These are phyloP conservation scores for Rubroboletus satanas DNA, from an alignment of 768 basidiomycete species.

Conservation along the genomic window DNA sequence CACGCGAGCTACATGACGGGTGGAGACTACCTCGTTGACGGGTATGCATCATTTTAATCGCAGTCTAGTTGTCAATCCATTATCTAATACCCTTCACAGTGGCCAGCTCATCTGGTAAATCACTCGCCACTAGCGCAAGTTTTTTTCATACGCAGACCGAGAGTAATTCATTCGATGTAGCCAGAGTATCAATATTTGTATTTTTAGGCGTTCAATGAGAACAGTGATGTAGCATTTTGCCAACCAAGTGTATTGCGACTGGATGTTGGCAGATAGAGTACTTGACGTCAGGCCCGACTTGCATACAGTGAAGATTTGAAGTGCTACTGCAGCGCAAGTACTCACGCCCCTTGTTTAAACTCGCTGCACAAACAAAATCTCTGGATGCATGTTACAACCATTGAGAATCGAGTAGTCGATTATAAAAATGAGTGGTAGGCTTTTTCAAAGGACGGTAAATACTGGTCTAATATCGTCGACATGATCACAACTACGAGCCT, in stretches of 20 bases:
- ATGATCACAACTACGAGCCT: too few species aligned
- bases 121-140: background rate
- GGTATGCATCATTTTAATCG: conserved; percentile 33
- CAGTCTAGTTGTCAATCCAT: accelerated
- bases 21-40: conserved; percentile 53
- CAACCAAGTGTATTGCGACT: background rate
- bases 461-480: too few species aligned
- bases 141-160: too few species aligned
- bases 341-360: too few species aligned
- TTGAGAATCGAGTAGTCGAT: background rate
- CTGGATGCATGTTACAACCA: too few species aligned
- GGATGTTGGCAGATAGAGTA: too few species aligned
- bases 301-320: too few species aligned
- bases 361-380: too few species aligned
- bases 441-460: background rate
- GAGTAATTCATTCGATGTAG: background rate
- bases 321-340: too few species aligned
- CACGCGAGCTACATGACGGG: conserved; percentile 57
- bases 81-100: background rate
- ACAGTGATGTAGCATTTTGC: background rate
- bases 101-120: conserved; percentile 32
- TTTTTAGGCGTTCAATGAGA: conserved; percentile 1
- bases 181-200: background rate
- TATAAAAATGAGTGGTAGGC: background rate
- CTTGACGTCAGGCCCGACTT: background rate